Evolutionary conservation across 2,329 filamentous ascomycete species (phyloP).

Genomic region (Cadophora malorum): DNA sequence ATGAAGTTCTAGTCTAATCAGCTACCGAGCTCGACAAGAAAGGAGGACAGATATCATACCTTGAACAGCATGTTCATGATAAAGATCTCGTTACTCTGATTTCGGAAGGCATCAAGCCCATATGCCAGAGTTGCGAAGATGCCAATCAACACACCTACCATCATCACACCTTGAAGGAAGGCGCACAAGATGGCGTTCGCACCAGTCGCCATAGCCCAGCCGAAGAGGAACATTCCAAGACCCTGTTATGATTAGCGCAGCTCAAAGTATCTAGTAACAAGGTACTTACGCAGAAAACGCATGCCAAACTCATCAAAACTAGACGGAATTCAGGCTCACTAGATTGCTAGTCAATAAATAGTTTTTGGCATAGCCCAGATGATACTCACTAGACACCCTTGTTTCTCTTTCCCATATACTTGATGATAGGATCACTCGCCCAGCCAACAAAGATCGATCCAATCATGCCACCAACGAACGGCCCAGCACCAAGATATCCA

Average conservation of each 20-base stretch:
- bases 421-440: conserved; percentile 47
- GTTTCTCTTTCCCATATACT: conserved; percentile 21
- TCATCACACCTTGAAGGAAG: conserved; percentile 41
- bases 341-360: not conserved
- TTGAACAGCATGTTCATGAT: conserved; percentile 53
- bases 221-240: conserved; percentile 46
- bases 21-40: not conserved
- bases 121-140: conserved; percentile 47
- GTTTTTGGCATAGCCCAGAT: no score
- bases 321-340: conserved; percentile 57
- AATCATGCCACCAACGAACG: conserved; percentile 48
- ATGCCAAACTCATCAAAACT: conserved; percentile 46
- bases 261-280: not conserved
- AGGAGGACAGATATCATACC: conserved; percentile 2
- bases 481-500: conserved; percentile 50
- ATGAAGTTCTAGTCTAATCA: conserved; percentile 45
- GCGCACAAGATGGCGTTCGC: conserved; percentile 26
- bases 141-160: conserved; percentile 41
- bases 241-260: not conserved
- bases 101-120: conserved; percentile 47
- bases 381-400: conserved; percentile 21
- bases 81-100: conserved; percentile 51
- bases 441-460: conserved; percentile 45
- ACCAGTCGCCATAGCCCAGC: conserved; percentile 46
- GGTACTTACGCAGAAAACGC: conserved; percentile 40